Percentiles rank a stretch among this genome's conserved stretches.
phyloP scores from a whole-genome alignment of 805 yeast genomes.

The Pichia occidentalis region DNA sequence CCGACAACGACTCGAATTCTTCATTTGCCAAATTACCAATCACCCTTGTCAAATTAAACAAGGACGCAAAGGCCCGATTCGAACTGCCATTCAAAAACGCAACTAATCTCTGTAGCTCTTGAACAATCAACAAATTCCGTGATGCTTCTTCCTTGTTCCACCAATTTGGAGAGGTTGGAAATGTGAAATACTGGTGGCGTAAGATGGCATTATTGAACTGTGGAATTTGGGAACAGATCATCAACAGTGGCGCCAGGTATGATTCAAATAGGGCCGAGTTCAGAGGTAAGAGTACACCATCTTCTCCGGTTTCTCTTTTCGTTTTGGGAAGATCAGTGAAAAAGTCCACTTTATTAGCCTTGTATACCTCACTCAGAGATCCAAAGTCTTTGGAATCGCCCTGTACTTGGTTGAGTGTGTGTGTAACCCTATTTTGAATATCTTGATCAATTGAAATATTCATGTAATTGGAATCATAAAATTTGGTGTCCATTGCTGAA shows the following conservation, averaged over 20 bases:
- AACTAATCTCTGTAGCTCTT: slow-evolving; percentile 35
- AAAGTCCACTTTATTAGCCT: slow-evolving; percentile 16
- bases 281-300: slow-evolving; percentile 33
- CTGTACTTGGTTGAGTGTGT: slow-evolving; percentile 16
- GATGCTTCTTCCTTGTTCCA: slow-evolving; percentile 30
- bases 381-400: too few relatives aligned
- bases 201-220: slow-evolving; percentile 29
- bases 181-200: slow-evolving; percentile 26
- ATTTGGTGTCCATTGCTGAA: not conserved
- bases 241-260: slow-evolving; percentile 36
- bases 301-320: slow-evolving; percentile 18
- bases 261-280: slow-evolving; percentile 31
- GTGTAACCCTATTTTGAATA: slow-evolving; percentile 19
- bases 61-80: slow-evolving; percentile 34
- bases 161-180: slow-evolving; percentile 36
- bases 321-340: slow-evolving; percentile 30
- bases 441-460: slow-evolving; percentile 21
- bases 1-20: slow-evolving; percentile 26
- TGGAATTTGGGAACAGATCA: slow-evolving; percentile 34
- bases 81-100: slow-evolving; percentile 33
- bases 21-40: slow-evolving; percentile 25
- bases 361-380: slow-evolving; percentile 4
- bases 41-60: slow-evolving; percentile 27
- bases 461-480: not conserved
- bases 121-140: slow-evolving; percentile 23